Evolutionary conservation across 1,284 basidiomycete species (phyloP).

Genomic region (Cutaneotrichosporon sp.): DNA sequence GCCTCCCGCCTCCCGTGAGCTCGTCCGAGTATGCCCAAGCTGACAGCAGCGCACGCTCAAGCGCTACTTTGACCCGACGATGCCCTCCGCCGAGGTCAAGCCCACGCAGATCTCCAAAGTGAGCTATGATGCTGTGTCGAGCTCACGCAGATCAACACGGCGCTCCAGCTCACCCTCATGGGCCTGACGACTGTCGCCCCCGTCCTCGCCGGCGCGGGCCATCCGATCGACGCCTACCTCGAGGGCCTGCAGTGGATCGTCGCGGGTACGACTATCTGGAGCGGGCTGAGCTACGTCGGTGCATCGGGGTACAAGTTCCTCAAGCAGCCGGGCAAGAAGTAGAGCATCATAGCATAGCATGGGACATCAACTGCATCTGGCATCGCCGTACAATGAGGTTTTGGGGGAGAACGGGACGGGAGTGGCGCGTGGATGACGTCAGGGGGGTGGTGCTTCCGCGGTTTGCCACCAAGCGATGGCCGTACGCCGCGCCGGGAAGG

Average conservation of each 20-base stretch:
- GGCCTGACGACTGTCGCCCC: constrained; percentile 83
- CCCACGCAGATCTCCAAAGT: constrained; percentile 91
- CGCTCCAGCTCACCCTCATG: constrained; percentile 87
- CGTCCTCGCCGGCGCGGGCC: constrained; percentile 59
- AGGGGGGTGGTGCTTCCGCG: not conserved
- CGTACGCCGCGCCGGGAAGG: not conserved
- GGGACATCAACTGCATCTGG: constrained; percentile 3
- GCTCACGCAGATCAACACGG: constrained; percentile 78
- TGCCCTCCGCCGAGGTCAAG: constrained; percentile 89
- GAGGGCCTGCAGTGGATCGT: constrained; percentile 74
- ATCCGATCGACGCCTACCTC: constrained; percentile 61
- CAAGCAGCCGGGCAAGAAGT: constrained; percentile 27
- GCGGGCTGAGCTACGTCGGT: constrained; percentile 85
- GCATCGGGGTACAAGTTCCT: constrained; percentile 67
- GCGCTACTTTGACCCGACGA: constrained; percentile 92
- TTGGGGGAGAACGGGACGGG: not conserved
- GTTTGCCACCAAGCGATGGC: constrained; percentile 1
- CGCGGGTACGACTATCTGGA: constrained; percentile 86
- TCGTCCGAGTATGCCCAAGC: not conserved
- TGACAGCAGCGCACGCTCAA: constrained; percentile 75
- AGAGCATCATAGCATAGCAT: constrained; percentile 9
- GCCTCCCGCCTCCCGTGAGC: constrained; percentile 78
- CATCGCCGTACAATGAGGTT: not conserved
- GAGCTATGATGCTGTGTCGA: not conserved
- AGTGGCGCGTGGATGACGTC: not conserved